Evolutionary conservation across 768 basidiomycete genomes (phyloP), one percentile per base, ranked within the genome.

Genomic region (Rhodosporidiobolus sp.): DNA sequence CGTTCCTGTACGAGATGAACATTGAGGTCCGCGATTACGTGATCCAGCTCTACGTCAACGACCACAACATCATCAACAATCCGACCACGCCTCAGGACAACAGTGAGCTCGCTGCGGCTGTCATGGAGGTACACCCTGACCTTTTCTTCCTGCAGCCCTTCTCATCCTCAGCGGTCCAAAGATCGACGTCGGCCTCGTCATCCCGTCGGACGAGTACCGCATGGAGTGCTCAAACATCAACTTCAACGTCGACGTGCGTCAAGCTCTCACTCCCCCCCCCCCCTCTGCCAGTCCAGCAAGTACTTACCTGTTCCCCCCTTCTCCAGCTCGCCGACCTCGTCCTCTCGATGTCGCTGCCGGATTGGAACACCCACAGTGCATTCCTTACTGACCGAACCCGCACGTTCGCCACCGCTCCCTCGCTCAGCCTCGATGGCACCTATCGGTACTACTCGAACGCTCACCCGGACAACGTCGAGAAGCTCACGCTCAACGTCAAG

Each of bases 51-150:
- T 94, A 91, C 79, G 87, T 91, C 63, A 98, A 98, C 79, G 95
- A 98, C 80, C 92, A 93, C 78, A 98, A 98, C 79, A 92, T 98
- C 79, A 90, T 98, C 61, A 92, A 96, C 83, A 90, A 90, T 72
- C 92, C 94, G 5, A 82, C 88, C 46, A 83, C 88, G 67, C 83
- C 82, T 67, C 89, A 92, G n/a, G 90, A 92, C 76, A 97, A 98
- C 79, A 88, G 93, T 93, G 77, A 66, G 81, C 26, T 63, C 28
- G 74, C 32, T 28, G 32, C n/a, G n/a, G n/a, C n/a, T 81, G 74
- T 49, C 8, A 26, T 34, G 61, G 30, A 34, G 20, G 28, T 60
- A 45, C n/a, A 58, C 62, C 57, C 46, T 16, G 46, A 34, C 26
- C 64, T 17, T 48, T 60, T 35, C 20, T 50, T 35, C 34, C 26